These are phyloP conservation scores for Eruca vesicaria DNA, from an alignment of 441 rosid genomes.

Conservation along the genomic window DNA sequence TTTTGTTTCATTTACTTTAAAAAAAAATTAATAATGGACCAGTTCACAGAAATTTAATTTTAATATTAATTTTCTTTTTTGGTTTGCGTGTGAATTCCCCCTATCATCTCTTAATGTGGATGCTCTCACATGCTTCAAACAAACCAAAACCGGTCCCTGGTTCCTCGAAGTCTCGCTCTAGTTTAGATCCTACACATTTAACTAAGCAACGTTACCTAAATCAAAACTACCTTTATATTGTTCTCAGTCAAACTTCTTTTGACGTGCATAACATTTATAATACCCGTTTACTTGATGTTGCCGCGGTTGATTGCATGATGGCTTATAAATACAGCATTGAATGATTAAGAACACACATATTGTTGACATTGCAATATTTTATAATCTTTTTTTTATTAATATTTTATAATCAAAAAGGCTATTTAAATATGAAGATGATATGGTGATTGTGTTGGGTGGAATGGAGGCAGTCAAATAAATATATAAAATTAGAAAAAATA, in stretches of 20 bases:
- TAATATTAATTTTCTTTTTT: no score
- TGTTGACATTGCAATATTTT: background rate
- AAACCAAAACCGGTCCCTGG: background rate
- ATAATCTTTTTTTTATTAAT: no score
- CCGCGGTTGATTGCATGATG: conserved; percentile 23
- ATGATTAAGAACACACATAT: background rate
- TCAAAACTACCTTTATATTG: background rate
- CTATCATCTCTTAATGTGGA: no score
- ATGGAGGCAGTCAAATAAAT: conserved; percentile 31
- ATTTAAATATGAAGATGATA: conserved; percentile 4
- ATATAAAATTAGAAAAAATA: background rate
- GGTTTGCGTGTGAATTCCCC: no score
- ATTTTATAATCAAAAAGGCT: background rate
- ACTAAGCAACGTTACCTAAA: background rate
- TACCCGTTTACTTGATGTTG: background rate
- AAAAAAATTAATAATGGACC: no score
- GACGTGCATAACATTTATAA: background rate
- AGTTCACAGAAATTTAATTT: no score
- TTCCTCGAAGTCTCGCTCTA: conserved; percentile 14
- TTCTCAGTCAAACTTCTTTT: conserved; percentile 12
- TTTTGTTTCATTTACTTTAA: no score
- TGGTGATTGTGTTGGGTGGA: conserved; percentile 34
- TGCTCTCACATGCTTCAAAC: conserved; percentile 28
- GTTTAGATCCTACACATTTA: background rate
- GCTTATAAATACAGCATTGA: conserved; percentile 7